A percentile compares a stretch with the other conserved stretches of the same genome.
phyloP scores from a whole-genome alignment of 495 filamentous ascomycete species.

The Penicillium goetzii region DNA sequence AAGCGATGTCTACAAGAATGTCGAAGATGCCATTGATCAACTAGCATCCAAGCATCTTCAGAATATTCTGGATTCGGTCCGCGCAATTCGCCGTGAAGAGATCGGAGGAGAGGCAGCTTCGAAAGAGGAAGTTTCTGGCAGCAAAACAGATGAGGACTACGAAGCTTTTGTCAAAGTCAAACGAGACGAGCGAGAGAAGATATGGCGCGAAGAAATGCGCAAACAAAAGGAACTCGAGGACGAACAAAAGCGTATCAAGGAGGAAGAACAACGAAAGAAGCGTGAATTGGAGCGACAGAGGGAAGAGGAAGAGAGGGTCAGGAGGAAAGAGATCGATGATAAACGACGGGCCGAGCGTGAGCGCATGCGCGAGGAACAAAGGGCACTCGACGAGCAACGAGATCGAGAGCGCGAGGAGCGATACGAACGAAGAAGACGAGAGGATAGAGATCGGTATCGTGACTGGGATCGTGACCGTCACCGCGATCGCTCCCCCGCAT shows the following conservation, averaged over 20 bases:
- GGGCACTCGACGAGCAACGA: conserved; percentile 53
- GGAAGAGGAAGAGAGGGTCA: conserved; percentile 61
- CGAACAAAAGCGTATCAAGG: conserved; percentile 64
- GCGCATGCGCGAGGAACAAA: conserved; percentile 54
- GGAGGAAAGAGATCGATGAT: conserved; percentile 51
- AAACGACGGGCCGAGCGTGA: conserved; percentile 63
- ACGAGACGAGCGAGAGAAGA: conserved; percentile 63
- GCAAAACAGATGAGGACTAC: conserved; percentile 84
- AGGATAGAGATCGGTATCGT: conserved; percentile 51
- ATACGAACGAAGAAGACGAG: conserved; percentile 51
- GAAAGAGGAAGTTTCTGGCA: conserved; percentile 68
- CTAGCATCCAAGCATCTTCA: conserved; percentile 67
- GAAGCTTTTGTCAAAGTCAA: conserved; percentile 70
- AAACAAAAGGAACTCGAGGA: conserved; percentile 66
- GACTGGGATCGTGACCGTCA: conserved; percentile 42
- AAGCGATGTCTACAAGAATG: conserved; percentile 76
- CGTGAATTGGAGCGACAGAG: conserved; percentile 63
- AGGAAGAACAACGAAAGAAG: conserved; percentile 67
- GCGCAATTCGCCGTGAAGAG: conserved; percentile 70
- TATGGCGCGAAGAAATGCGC: conserved; percentile 65
- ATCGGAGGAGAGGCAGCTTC: conserved; percentile 73
- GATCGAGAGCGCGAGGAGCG: conserved; percentile 59
- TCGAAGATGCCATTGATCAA: conserved; percentile 65
- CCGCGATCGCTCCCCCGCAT: conserved; percentile 40
- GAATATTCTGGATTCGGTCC: conserved; percentile 66